Evolutionary conservation across 1,284 basidiomycete genomes (phyloP).

Genomic region (Ustilago nuda): DNA sequence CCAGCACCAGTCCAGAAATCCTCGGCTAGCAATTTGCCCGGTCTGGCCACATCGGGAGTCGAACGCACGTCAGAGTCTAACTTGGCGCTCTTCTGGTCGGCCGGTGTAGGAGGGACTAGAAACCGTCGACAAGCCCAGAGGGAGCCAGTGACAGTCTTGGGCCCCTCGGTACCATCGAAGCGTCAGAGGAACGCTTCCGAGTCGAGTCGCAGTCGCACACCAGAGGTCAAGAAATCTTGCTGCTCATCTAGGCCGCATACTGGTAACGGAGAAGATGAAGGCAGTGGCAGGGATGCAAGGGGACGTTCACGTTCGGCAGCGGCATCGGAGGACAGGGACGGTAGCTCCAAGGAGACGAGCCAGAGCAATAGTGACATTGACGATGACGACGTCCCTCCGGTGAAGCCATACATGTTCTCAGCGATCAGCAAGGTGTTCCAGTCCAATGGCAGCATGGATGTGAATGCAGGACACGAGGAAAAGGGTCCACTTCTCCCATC

Average conservation of each 20-base stretch:
- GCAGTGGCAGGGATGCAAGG: slow-evolving; percentile 33
- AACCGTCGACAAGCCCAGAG: slow-evolving; percentile 58
- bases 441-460: slow-evolving; percentile 30
- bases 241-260: slow-evolving; percentile 13
- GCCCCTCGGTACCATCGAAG: slow-evolving; percentile 31
- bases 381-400: slow-evolving; percentile 22
- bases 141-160: slow-evolving; percentile 45
- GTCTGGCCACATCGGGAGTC: slow-evolving; percentile 64
- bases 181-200: slow-evolving; percentile 36
- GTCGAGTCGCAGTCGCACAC: slow-evolving; percentile 46
- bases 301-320: slow-evolving; percentile 34
- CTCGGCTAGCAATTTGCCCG: slow-evolving; percentile 38
- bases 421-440: slow-evolving; percentile 47
- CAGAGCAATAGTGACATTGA: slow-evolving; percentile 40
- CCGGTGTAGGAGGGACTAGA: slow-evolving; percentile 61
- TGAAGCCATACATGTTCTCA: slow-evolving; percentile 46
- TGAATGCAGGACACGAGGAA: slow-evolving; percentile 7
- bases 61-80: slow-evolving; percentile 67
- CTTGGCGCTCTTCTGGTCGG: slow-evolving; percentile 67
- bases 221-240: slow-evolving; percentile 42
- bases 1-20: slow-evolving; percentile 20
- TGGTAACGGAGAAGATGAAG: slow-evolving; percentile 30
- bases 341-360: slow-evolving; percentile 27
- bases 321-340: slow-evolving; percentile 26
- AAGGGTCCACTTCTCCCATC: slow-evolving; percentile 41